Conservation (phyloP, 306 rosid species). For the Lotus japonicus region DNA sequence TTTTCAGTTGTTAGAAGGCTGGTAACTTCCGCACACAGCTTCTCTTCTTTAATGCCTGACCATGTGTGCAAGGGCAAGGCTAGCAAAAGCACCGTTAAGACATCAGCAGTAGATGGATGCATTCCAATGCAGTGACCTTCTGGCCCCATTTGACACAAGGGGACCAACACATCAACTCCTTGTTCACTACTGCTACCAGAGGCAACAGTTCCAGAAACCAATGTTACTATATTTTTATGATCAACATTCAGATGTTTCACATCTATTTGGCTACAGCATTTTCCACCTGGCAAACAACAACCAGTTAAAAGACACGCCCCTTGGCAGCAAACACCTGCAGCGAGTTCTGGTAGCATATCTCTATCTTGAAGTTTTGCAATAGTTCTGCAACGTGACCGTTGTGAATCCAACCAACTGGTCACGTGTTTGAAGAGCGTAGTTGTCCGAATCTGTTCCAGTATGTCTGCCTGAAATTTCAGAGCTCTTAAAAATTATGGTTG, state of each 20-base stretch:
- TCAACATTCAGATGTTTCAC: conserved; percentile 38
- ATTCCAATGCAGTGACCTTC: conserved; percentile 63
- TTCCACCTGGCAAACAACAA: conserved; percentile 18
- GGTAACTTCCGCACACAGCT: conserved; percentile 42
- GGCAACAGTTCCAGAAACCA: conserved; percentile 67
- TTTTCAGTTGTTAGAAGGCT: conserved; percentile 43
- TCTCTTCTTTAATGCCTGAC: conserved; percentile 59
- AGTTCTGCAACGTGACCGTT: conserved; percentile 27
- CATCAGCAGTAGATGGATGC: conserved; percentile 77
- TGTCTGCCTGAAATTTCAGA: conserved; percentile 67
- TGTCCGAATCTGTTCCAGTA: conserved; percentile 57
- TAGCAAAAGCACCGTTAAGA: conserved; percentile 69
- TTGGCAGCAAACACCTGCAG: conserved; percentile 59
- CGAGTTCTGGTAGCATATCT: conserved; percentile 41
- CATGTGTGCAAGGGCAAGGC: conserved; percentile 70
- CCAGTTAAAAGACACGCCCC: conserved; percentile 53
- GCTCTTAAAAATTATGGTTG: conserved; percentile 15
- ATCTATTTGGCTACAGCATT: conserved; percentile 43
- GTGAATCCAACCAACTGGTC: conserved; percentile 51
- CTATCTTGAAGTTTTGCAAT: conserved; percentile 19
- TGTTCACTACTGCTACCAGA: conserved; percentile 43
- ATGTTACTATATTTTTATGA: conserved; percentile 41
- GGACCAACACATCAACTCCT: conserved; percentile 65
- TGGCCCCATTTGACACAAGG: conserved; percentile 38
- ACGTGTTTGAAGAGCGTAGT: conserved; percentile 58